These are phyloP conservation scores for Ogataea philodendri DNA, from an alignment of 805 yeast genomes.

Conservation along the genomic window DNA sequence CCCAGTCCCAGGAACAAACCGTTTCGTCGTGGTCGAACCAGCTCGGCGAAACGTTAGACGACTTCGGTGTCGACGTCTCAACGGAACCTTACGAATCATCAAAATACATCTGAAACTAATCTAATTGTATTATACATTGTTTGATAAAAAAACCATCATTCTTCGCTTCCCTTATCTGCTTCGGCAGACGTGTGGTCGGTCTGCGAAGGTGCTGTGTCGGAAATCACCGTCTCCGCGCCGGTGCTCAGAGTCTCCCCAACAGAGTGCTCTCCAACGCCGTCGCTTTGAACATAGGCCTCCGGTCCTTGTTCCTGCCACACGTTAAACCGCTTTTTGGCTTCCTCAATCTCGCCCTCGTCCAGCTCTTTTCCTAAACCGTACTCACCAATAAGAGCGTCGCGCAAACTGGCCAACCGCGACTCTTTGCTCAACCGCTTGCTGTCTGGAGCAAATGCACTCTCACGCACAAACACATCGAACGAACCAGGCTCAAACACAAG, in stretches of 20 bases:
- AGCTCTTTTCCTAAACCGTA: conserved; percentile 56
- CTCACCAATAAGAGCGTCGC: conserved; percentile 46
- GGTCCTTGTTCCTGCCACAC: conserved; percentile 42
- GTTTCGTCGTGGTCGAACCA: conserved; percentile 60
- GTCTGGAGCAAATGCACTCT: conserved; percentile 43
- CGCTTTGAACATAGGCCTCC: conserved; percentile 27
- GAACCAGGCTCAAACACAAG: conserved; percentile 78
- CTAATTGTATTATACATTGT: conserved; percentile 8
- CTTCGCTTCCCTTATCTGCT: conserved; percentile 5
- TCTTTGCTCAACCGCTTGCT: conserved; percentile 17
- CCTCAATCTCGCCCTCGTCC: conserved; percentile 38
- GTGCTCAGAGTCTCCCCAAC: conserved; percentile 16
- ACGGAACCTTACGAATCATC: conserved; percentile 41
- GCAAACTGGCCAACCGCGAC: conserved; percentile 29
- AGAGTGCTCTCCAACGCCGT: conserved; percentile 12
- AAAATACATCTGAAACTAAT: conserved; percentile 10
- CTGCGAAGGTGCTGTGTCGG: conserved; percentile 13
- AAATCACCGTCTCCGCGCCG: conserved; percentile 18
- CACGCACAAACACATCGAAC: conserved; percentile 73
- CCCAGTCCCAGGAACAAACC: conserved; percentile 4
- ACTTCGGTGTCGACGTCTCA: conserved; percentile 83
- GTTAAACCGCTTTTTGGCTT: conserved; percentile 33
- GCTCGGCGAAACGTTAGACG: conserved; percentile 80
- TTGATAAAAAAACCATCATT: conserved; percentile 4
- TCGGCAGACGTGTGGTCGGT: conserved; percentile 16